Percentiles rank a stretch among this genome's conserved stretches.
Conservation (phyloP, 768 basidiomycete genomes). For the Collybiopsis luxurians region DNA sequence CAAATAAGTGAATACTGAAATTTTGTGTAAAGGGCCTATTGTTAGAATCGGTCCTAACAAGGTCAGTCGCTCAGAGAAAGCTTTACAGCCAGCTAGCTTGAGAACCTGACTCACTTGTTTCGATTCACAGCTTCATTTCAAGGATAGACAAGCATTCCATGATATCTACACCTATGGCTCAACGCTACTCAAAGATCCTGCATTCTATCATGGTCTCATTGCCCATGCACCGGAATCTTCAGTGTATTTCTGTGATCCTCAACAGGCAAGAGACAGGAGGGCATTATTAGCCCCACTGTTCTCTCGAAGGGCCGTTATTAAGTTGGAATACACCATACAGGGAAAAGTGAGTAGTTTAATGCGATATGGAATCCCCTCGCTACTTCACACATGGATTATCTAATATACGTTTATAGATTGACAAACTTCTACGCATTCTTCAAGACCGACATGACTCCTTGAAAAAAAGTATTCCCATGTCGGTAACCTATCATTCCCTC, state of each 20-base stretch:
- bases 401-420: neutral
- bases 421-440: slow-evolving; percentile 1
- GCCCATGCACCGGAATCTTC: slow-evolving; percentile 11
- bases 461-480: slow-evolving; percentile 8
- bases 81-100: too few relatives aligned
- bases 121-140: slow-evolving; percentile 20
- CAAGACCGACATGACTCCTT: neutral
- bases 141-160: slow-evolving; percentile 15
- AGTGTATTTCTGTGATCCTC: slow-evolving; percentile 7
- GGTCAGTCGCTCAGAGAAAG: slow-evolving; percentile 6
- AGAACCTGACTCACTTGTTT: neutral
- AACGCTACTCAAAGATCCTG: slow-evolving; percentile 14
- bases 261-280: slow-evolving; percentile 13
- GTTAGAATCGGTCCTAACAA: slow-evolving; percentile 24
- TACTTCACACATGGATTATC: too few relatives aligned
- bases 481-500: slow-evolving; percentile 13
- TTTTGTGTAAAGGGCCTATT: slow-evolving; percentile 18
- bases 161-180: slow-evolving; percentile 17
- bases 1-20: neutral
- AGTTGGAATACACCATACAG: slow-evolving; percentile 11
- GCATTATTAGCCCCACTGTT: slow-evolving; percentile 16
- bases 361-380: too few relatives aligned
- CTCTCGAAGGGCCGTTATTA: slow-evolving; percentile 15
- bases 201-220: slow-evolving; percentile 11
- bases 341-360: slow-evolving; percentile 9